Evolutionary conservation across 2,329 filamentous ascomycete genomes (phyloP), one percentile per base, ranked within the genome.

Genomic region (Amesomyces nigricolor): DNA sequence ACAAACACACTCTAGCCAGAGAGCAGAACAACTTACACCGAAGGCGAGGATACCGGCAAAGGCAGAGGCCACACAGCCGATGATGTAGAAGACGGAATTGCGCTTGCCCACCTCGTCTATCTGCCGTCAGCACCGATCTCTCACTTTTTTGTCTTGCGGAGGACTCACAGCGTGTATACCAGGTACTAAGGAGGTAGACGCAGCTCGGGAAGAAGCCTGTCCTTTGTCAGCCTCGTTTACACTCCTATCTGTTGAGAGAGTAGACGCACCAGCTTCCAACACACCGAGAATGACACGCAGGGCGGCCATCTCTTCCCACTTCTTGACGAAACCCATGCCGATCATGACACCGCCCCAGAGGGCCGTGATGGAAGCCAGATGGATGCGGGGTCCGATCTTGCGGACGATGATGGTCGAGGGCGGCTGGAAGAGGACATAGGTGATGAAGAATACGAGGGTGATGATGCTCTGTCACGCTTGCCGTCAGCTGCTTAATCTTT

Each of bases 371-470:
- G 65, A 57, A 0, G 78, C 68, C 1, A 86, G 71, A 55, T 83
- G 81, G 37, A 75, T 66, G 5, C 82, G 77, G 3, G 83, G 80
- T 1, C 87, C 87, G 49, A 90, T 64, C 64, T 82, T 82, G 37
- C 87, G 83, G 48, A 87, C 77, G 35, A 89, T 69, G 42, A 89
- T 72, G 0, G 87, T 89, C 2, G 86, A 86, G 0, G 85, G 85
- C 0, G 86, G 82, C 65, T 91, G 86, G 59, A 89, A 86, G 49
- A 88, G 51, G 58, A 86, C 79, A 67, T 90, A 91, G 1, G 85
- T 80, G 61, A 88, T 76, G 74, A 89, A 90, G 73, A 90, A 90
- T 64, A 89, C 76, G 37, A 89, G 74, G 3, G 86, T 86, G 54
- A 86, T 78, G 63, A 89, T 79, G n/a, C 81, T 79, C 75, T 78